Evolutionary conservation across 2,329 filamentous ascomycete species (phyloP).

Genomic region (Waltergamsia citrina): DNA sequence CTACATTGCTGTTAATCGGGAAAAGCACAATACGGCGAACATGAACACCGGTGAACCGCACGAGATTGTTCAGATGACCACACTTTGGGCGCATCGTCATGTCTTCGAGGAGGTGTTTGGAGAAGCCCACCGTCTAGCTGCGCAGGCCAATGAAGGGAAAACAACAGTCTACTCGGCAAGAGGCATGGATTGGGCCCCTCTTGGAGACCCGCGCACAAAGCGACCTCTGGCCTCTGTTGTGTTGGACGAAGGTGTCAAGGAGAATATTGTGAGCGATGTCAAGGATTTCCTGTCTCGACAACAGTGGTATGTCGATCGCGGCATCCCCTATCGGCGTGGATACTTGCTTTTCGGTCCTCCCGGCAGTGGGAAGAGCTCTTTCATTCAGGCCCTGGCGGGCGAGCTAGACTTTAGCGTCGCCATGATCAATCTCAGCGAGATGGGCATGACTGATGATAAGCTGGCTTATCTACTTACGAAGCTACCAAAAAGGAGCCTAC

Average conservation of each 20-base stretch:
- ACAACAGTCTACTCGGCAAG: slow-evolving; percentile 84
- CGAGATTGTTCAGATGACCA: slow-evolving; percentile 87
- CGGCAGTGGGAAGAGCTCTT: slow-evolving; percentile 88
- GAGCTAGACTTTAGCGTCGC: slow-evolving; percentile 87
- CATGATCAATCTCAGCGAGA: slow-evolving; percentile 83
- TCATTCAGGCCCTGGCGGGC: slow-evolving; percentile 92
- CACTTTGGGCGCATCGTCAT: slow-evolving; percentile 79
- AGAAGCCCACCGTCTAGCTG: slow-evolving; percentile 75
- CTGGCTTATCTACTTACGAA: slow-evolving; percentile 80
- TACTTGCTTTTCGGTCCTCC: slow-evolving; percentile 86
- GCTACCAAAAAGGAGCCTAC: slow-evolving; percentile 70
- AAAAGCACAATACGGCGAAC: slow-evolving; percentile 77
- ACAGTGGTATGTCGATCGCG: slow-evolving; percentile 89
- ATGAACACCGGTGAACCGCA: slow-evolving; percentile 80
- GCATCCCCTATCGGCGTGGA: slow-evolving; percentile 83
- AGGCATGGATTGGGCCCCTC: slow-evolving; percentile 73
- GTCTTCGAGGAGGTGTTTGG: slow-evolving; percentile 85
- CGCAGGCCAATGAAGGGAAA: slow-evolving; percentile 78
- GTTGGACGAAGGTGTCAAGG: slow-evolving; percentile 73
- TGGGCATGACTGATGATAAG: slow-evolving; percentile 82
- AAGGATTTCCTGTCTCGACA: slow-evolving; percentile 70
- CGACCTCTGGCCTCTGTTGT: slow-evolving; percentile 82
- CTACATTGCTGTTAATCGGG: slow-evolving; percentile 77
- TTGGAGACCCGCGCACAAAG: slow-evolving; percentile 80
- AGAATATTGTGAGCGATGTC: slow-evolving; percentile 71